Conservation (phyloP, 2,329 filamentous ascomycete genomes). For the Didymella glomerata region DNA sequence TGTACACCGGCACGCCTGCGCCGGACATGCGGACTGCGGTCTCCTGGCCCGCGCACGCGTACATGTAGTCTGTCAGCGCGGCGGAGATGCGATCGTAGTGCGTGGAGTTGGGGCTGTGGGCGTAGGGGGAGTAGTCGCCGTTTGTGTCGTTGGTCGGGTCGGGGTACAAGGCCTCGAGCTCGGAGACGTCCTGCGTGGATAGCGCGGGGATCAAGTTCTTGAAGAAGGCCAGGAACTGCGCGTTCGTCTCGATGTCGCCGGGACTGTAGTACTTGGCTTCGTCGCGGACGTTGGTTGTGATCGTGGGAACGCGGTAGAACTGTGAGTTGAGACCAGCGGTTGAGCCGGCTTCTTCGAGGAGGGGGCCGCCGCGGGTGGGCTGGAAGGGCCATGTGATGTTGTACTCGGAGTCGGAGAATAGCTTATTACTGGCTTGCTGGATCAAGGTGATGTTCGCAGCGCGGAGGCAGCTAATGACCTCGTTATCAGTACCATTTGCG, state of each 20-base stretch:
- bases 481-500: conserved; percentile 39
- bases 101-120: conserved; percentile 54
- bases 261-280: conserved; percentile 37
- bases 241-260: conserved; percentile 42
- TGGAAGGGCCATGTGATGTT: conserved; percentile 59
- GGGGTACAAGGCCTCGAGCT: conserved; percentile 38
- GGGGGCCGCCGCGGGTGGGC: conserved; percentile 52
- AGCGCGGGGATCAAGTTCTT: conserved; percentile 36
- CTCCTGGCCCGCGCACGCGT: conserved; percentile 57
- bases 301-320: conserved; percentile 38
- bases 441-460: conserved; percentile 50
- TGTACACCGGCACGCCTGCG: conserved; percentile 43
- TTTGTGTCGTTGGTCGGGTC: conserved; percentile 30
- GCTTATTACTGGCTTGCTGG: conserved; percentile 44
- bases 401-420: conserved; percentile 48
- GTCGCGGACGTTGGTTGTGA: conserved; percentile 48
- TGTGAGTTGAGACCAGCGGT: conserved; percentile 31
- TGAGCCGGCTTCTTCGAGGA: conserved; percentile 57
- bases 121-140: conserved; percentile 42
- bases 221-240: conserved; percentile 45
- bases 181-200: conserved; percentile 24
- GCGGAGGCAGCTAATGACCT: conserved; percentile 51
- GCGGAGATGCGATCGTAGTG: conserved; percentile 57
- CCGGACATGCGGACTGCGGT: conserved; percentile 52
- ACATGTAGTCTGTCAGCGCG: conserved; percentile 55